A percentile compares a stretch with the other conserved stretches of the same genome.
phyloP scores from a whole-genome alignment of 495 filamentous ascomycete genomes.

The Talaromyces liani region DNA sequence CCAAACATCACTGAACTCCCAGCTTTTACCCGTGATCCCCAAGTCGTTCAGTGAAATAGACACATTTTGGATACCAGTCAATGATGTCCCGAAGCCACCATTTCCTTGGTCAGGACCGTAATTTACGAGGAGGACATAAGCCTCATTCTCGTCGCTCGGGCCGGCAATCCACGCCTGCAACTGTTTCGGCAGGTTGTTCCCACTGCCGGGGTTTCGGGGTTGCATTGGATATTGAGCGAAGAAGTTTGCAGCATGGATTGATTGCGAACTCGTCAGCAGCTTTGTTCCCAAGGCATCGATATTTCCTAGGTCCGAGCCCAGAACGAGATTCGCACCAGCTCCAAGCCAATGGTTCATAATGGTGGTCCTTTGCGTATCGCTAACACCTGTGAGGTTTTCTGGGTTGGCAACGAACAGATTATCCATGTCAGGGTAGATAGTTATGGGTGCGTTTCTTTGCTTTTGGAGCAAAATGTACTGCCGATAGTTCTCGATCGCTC shows the following conservation, averaged over 20 bases:
- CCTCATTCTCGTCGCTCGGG: background rate
- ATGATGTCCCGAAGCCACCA: background rate
- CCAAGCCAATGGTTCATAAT: constrained; percentile 6
- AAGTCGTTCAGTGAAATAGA: background rate
- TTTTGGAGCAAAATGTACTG: background rate
- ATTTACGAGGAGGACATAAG: constrained; percentile 2
- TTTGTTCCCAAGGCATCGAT: background rate
- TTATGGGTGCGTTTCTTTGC: background rate
- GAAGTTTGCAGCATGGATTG: background rate
- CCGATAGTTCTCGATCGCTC: constrained; percentile 2
- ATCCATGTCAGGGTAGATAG: constrained; percentile 4
- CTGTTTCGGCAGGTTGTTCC: background rate
- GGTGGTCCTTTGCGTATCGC: background rate
- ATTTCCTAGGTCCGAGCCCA: background rate
- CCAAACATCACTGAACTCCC: background rate
- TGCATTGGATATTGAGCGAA: constrained; percentile 4
- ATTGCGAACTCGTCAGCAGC: background rate
- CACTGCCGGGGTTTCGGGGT: background rate
- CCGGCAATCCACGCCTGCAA: constrained; percentile 1
- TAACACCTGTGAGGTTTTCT: background rate
- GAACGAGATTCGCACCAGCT: constrained; percentile 1
- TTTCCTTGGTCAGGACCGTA: constrained; percentile 1
- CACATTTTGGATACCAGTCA: constrained; percentile 1
- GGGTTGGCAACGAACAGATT: background rate
- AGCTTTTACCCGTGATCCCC: background rate